These are phyloP conservation scores for Apiospora malaysiana DNA, from an alignment of 2,329 filamentous ascomycete genomes.

Conservation along the genomic window DNA sequence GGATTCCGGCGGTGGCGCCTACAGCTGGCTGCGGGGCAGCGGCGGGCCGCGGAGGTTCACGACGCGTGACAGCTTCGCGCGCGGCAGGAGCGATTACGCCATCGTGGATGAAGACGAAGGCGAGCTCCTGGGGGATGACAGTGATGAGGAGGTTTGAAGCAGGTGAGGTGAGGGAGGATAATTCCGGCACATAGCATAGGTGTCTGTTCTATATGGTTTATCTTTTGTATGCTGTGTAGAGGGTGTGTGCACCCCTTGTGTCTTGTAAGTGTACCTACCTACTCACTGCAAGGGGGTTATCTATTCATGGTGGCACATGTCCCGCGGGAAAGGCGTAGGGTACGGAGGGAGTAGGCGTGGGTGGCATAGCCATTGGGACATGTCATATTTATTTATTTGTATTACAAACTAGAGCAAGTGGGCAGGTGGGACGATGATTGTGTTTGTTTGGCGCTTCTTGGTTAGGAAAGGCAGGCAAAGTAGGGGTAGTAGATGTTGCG, in stretches of 20 bases:
- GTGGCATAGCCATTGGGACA: not conserved
- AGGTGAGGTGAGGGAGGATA: not conserved
- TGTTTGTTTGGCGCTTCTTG: conserved; percentile 5
- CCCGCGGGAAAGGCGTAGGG: not conserved
- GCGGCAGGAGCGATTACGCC: conserved; percentile 85
- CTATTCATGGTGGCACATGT: not conserved
- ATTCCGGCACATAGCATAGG: not conserved
- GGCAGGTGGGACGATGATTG: not conserved
- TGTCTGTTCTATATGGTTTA: conserved; percentile 3
- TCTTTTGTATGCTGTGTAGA: not conserved
- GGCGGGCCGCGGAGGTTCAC: conserved; percentile 77
- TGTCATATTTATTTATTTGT: not conserved
- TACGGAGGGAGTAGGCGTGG: not conserved
- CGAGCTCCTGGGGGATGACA: conserved; percentile 90
- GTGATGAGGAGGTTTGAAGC: conserved; percentile 79
- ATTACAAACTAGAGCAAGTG: conserved; percentile 5
- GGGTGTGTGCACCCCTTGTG: not conserved
- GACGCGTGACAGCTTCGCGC: conserved; percentile 86
- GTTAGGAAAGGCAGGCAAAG: not conserved
- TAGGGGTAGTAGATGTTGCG: not conserved
- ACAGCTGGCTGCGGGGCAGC: conserved; percentile 54
- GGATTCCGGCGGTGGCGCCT: conserved; percentile 43
- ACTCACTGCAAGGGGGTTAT: not conserved
- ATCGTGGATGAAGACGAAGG: conserved; percentile 93
- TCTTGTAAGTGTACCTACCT: not conserved